phyloP scores from a whole-genome alignment of 2,329 filamentous ascomycete genomes.

The Amphichorda felina region DNA sequence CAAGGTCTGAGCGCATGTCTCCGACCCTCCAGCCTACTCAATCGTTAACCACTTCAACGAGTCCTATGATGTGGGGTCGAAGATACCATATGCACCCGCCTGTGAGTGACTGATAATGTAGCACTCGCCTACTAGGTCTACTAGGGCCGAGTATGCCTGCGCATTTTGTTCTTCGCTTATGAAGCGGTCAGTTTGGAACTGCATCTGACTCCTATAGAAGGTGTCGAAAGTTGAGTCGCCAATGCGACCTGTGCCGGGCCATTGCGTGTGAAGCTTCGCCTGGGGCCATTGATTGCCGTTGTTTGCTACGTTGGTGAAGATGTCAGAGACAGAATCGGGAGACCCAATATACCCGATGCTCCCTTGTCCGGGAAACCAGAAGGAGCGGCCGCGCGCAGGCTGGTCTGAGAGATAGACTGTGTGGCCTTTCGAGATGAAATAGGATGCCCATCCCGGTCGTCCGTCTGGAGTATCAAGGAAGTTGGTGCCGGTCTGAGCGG shows the following conservation, averaged over 20 bases:
- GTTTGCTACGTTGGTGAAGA: constrained; percentile 13
- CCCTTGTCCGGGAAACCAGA: constrained; percentile 12
- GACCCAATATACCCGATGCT: constrained; percentile 11
- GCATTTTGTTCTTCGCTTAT: constrained; percentile 9
- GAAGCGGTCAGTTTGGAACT: constrained; percentile 8
- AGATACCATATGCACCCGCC: constrained; percentile 9
- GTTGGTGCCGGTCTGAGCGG: constrained; percentile 15
- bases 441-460: constrained; percentile 26
- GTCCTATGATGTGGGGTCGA: neutral
- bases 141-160: constrained; percentile 8
- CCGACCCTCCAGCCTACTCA: constrained; percentile 8
- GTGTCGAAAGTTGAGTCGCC: constrained; percentile 34
- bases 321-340: constrained; percentile 12
- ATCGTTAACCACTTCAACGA: constrained; percentile 3
- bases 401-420: constrained; percentile 27
- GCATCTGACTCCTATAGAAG: constrained; percentile 22
- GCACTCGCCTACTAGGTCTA: constrained; percentile 13
- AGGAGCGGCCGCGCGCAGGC: constrained; percentile 19
- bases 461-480: constrained; percentile 27
- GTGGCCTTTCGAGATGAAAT: constrained; percentile 25
- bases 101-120: constrained; percentile 17
- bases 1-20: constrained; percentile 12
- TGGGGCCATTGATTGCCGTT: constrained; percentile 16
- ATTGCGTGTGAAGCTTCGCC: constrained; percentile 18
- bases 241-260: constrained; percentile 15